phyloP scores from a whole-genome alignment of 1,284 basidiomycete species.

The Trametes polyzona region DNA sequence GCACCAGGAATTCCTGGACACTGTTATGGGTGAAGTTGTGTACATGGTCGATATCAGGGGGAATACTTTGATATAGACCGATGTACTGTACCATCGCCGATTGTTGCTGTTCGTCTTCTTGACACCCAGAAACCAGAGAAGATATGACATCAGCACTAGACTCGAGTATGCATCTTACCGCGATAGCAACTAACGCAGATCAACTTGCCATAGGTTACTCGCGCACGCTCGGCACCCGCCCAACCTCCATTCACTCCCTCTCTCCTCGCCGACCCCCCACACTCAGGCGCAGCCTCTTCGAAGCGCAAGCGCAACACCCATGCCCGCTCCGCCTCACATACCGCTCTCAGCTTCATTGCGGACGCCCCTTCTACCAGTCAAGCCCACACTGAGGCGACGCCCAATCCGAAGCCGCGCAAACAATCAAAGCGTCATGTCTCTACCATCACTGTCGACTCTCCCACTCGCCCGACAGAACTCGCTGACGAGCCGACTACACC shows the following conservation, averaged over 20 bases:
- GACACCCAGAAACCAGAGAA: too few species aligned
- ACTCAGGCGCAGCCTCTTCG: conserved; percentile 12
- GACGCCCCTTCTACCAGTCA: conserved; percentile 22
- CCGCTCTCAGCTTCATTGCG: conserved; percentile 10
- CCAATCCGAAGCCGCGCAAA: conserved; percentile 65
- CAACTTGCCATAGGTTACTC: conserved; percentile 18
- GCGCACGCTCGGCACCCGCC: conserved; percentile 24
- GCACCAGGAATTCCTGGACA: background rate
- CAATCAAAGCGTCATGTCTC: conserved; percentile 41
- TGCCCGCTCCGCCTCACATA: conserved; percentile 21
- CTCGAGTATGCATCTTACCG: background rate
- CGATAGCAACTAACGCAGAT: background rate
- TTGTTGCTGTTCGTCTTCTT: background rate
- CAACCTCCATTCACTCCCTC: conserved; percentile 21
- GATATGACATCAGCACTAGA: too few species aligned
- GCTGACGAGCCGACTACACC: conserved; percentile 29
- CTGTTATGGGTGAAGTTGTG: too few species aligned
- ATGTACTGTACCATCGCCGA: too few species aligned
- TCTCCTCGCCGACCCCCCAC: conserved; percentile 16
- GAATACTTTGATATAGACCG: too few species aligned
- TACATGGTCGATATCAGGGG: too few species aligned
- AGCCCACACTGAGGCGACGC: conserved; percentile 44
- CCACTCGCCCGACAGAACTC: conserved; percentile 30
- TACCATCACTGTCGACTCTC: conserved; percentile 33
- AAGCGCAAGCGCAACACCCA: conserved; percentile 43